phyloP scores from a whole-genome alignment of 2,329 filamentous ascomycete genomes.

The Penicillium glabrum region DNA sequence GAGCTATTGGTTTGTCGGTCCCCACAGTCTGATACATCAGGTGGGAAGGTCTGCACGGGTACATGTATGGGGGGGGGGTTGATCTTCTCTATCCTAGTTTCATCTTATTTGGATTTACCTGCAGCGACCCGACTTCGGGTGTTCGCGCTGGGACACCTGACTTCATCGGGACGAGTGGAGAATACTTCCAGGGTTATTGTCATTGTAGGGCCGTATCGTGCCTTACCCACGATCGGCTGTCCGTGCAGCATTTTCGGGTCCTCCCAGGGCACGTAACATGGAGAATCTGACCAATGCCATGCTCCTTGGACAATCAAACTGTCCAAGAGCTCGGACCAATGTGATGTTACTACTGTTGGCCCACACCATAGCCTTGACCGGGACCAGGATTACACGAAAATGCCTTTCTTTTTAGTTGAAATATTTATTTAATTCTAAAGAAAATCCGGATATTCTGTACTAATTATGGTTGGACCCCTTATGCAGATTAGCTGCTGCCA shows the following conservation, averaged over 20 bases:
- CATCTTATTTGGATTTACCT: constrained; percentile 35
- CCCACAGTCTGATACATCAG: constrained; percentile 31
- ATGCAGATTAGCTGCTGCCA: constrained; percentile 25
- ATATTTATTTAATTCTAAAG: neutral
- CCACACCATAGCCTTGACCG: constrained; percentile 6
- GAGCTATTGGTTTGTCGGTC: constrained; percentile 27
- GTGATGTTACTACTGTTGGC: constrained; percentile 20
- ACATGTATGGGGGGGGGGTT: constrained; percentile 18
- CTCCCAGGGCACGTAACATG: constrained; percentile 31
- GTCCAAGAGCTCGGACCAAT: constrained; percentile 16
- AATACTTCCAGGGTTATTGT: constrained; percentile 15
- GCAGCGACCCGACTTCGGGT: constrained; percentile 34
- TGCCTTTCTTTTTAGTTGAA: neutral
- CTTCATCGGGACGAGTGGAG: constrained; percentile 26
- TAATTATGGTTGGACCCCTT: constrained; percentile 26
- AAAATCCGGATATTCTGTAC: constrained; percentile 12
- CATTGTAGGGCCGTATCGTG: constrained; percentile 18
- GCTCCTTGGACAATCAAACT: constrained; percentile 26
- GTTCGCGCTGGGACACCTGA: constrained; percentile 33
- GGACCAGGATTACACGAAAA: constrained; percentile 13
- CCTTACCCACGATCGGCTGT: constrained; percentile 23
- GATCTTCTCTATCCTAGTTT: constrained; percentile 38
- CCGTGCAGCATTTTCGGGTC: constrained; percentile 25
- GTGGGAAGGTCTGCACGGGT: constrained; percentile 31
- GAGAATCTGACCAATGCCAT: constrained; percentile 28